A percentile compares a stretch with the other conserved stretches of the same genome.
phyloP scores from a whole-genome alignment of 2,329 filamentous ascomycete species.

The Helicocarpus griseus region DNA sequence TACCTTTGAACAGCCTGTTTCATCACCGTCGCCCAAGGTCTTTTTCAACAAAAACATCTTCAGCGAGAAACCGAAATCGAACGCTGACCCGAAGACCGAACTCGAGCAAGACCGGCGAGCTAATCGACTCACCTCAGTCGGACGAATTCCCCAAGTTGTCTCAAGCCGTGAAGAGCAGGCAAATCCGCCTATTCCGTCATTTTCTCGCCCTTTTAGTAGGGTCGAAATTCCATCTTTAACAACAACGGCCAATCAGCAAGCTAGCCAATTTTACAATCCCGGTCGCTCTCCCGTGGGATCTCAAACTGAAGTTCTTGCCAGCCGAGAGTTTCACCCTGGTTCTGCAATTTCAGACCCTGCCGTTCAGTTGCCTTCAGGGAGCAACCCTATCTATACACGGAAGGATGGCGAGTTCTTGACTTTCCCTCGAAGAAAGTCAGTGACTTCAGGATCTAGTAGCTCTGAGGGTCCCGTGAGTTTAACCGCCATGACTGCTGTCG shows the following conservation, averaged over 20 bases:
- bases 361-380: conserved; percentile 9
- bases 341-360: conserved; percentile 25
- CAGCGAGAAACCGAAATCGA: conserved; percentile 11
- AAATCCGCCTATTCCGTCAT: conserved; percentile 64
- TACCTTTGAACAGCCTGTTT: conserved; percentile 16
- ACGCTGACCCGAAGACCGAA: conserved; percentile 9
- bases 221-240: conserved; percentile 35
- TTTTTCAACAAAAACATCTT: conserved; percentile 23
- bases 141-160: conserved; percentile 74
- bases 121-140: conserved; percentile 68
- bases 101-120: conserved; percentile 32
- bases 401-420: conserved; percentile 55
- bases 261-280: conserved; percentile 17
- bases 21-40: conserved; percentile 28
- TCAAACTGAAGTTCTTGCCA: conserved; percentile 17
- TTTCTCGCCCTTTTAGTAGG: conserved; percentile 68
- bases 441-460: conserved; percentile 56
- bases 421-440: conserved; percentile 65
- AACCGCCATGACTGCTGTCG: conserved; percentile 54
- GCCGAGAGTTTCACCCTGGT: conserved; percentile 16
- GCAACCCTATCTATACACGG: conserved; percentile 29
- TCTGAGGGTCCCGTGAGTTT: conserved; percentile 45
- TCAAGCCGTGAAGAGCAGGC: conserved; percentile 54
- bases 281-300: conserved; percentile 16
- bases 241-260: conserved; percentile 18